Evolutionary conservation across 768 basidiomycete genomes (phyloP), one percentile per base, ranked within the genome.

Genomic region (Hebeloma cylindrosporum): DNA sequence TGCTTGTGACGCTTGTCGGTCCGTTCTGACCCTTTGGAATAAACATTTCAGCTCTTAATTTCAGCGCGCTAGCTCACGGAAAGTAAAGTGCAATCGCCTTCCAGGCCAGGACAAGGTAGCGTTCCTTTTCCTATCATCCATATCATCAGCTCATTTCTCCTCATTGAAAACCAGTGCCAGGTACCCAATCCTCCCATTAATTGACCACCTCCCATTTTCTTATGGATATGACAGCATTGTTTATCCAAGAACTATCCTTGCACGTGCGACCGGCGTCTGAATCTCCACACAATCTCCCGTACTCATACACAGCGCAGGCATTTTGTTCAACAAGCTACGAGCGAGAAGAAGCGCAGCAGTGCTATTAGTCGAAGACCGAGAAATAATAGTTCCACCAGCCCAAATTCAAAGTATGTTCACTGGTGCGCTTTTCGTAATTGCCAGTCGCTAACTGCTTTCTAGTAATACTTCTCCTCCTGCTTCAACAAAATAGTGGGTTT

Each of bases 1-100:
- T 16, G 92, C 93, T 20, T 94, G 92, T 66, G 92, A 94, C 71
- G 87, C 87, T 40, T 94, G 92, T 80, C 85, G 87, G 87, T 85
- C 5, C 47, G 69, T 52, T 29, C 20, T 21, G 21, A 14, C 35
- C 7, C 6, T 18, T 52, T 44, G 7, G 26, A n/a, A n/a, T 21
- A 14, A 7, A n/a, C 23, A 31, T 8, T 26, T 37, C 28, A 22
- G 29, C 31, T 31, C 48, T 33, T 44, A 45, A 32, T 44, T 34
- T 53, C 54, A 45, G 50, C 48, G 53, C 22, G 56, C 51, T 36
- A 89, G 90, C 67, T 74, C 86, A 28, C 78, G 91, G 52, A 93
- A 93, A 71, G 91, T 93, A 54, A 92, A 91, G 64, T 93, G 91
- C 61, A 80, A 88, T 68, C 80, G 86, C 47, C 65, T 89, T 14